Base-by-base conservation (phyloP, 1,139 yeast species). In the Candida albicans region DNA sequence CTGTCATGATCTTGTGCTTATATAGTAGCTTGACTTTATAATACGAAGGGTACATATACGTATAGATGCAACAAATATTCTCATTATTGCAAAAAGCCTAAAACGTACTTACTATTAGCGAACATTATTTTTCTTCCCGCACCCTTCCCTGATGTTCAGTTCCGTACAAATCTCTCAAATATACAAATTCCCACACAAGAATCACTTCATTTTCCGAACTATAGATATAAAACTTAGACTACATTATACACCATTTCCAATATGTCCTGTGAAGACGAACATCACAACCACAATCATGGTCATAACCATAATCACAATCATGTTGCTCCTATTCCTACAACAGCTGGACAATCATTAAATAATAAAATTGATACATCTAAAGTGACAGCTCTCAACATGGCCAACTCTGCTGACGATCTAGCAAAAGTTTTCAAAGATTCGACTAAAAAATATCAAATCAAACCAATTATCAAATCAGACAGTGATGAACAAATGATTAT, bases 401-500 rank as follows among this genome's bases (percentile, higher is more conserved):
- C 71, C 8, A 82, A 80, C 47, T 73, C 72, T 0, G 71, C 69
- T 13, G 72, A 70, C 1, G 86, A 77, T 8, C 58, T 84, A 3
- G 62, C 73, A 35, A 70, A 77, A 47, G 58, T 84, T 4, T 87
- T 89, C 73, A 65, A 64, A 43, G 39, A 54, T 5, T 60, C 75
- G 3, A 67, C 65, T 2, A 64, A 68, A 24, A 76, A 66, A 55
- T 78, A 72, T 54, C 53, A 64, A 37, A 54, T 78, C 24, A 61
- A 62, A 22, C 81, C 81, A 8, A 72, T 71, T 32, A 67, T 90
- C 31, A 78, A 77, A 55, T 82, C 91, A 1, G 97, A 91, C 59
- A 82, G 87, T 3, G 98, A 93, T 58, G 80, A 84, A 46, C 96
- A 91, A 59, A 52, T 91, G 56, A 77, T 91, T 37, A 57, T 91